Evolutionary conservation across 805 yeast species (phyloP).

Genomic region (Blastobotrys mokoenaii): DNA sequence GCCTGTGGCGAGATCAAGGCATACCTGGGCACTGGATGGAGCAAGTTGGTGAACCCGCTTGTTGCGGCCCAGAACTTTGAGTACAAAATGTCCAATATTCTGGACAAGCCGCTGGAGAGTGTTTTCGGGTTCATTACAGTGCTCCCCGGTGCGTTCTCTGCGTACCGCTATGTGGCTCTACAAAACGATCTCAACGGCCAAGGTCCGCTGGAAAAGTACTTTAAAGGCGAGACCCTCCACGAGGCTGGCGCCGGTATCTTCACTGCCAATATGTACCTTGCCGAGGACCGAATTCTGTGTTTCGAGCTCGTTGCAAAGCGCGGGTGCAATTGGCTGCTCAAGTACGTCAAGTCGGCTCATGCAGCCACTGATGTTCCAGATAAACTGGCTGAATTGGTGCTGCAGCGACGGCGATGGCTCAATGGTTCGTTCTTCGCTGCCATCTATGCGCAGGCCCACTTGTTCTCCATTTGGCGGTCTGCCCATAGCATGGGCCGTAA

Average conservation of each 20-base stretch:
- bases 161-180: slow-evolving; percentile 79
- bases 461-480: slow-evolving; percentile 67
- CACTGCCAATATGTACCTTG: slow-evolving; percentile 92
- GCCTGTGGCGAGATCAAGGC: slow-evolving; percentile 97
- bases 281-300: slow-evolving; percentile 93
- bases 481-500: slow-evolving; percentile 63
- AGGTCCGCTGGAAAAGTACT: slow-evolving; percentile 81
- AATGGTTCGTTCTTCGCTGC: slow-evolving; percentile 97
- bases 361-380: slow-evolving; percentile 98
- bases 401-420: slow-evolving; percentile 94
- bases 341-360: slow-evolving; percentile 77
- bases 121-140: slow-evolving; percentile 92
- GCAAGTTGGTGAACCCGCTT: slow-evolving; percentile 64
- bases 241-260: slow-evolving; percentile 70
- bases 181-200: slow-evolving; percentile 58
- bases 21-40: slow-evolving; percentile 56
- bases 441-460: slow-evolving; percentile 73
- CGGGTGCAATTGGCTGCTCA: slow-evolving; percentile 63
- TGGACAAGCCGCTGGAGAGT: slow-evolving; percentile 94
- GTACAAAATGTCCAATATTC: slow-evolving; percentile 87
- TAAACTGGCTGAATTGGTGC: slow-evolving; percentile 70
- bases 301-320: slow-evolving; percentile 89
- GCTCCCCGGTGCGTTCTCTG: slow-evolving; percentile 94
- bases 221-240: slow-evolving; percentile 82
- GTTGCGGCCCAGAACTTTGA: slow-evolving; percentile 97